These are phyloP conservation scores for Geosmithia morbida DNA, from an alignment of 2,329 filamentous ascomycete genomes.

Conservation along the genomic window DNA sequence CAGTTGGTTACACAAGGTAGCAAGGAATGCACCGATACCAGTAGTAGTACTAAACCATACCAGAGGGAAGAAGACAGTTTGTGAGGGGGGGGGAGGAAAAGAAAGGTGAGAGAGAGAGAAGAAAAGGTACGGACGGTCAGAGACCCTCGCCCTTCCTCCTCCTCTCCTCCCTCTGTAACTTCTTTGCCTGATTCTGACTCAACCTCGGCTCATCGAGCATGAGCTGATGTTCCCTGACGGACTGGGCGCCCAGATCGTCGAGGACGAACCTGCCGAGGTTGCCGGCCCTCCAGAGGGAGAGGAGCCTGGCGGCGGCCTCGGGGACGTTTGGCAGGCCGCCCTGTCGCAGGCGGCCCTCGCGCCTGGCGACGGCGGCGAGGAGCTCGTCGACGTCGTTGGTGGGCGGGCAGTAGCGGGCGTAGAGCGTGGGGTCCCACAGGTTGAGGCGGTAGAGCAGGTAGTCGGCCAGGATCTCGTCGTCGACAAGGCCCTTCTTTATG, in stretches of 20 bases:
- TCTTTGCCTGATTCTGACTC: conserved; percentile 57
- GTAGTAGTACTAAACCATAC: too few species aligned
- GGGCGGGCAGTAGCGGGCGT: conserved; percentile 47
- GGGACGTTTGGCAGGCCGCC: conserved; percentile 59
- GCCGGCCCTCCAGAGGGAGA: conserved; percentile 72
- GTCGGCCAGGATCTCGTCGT: conserved; percentile 66
- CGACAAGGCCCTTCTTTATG: conserved; percentile 79
- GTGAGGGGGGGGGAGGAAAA: not conserved
- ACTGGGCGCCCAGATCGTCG: conserved; percentile 55
- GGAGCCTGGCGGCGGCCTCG: conserved; percentile 62
- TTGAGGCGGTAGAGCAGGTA: conserved; percentile 85
- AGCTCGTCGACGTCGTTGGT: conserved; percentile 76
- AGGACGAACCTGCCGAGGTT: conserved; percentile 63
- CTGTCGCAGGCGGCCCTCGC: conserved; percentile 61
- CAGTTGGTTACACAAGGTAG: not conserved
- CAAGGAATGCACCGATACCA: too few species aligned
- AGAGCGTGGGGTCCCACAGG: conserved; percentile 43
- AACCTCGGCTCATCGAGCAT: conserved; percentile 29
- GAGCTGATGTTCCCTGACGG: conserved; percentile 33
- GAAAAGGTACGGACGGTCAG: too few species aligned
- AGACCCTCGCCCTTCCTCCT: conserved; percentile 22
- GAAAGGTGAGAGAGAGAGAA: too few species aligned
- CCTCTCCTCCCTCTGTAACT: conserved; percentile 45
- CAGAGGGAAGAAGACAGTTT: not conserved
- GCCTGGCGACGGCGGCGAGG: conserved; percentile 53